Conservation (phyloP, 345 rosid species). For the Aquilaria yunnanensis region DNA sequence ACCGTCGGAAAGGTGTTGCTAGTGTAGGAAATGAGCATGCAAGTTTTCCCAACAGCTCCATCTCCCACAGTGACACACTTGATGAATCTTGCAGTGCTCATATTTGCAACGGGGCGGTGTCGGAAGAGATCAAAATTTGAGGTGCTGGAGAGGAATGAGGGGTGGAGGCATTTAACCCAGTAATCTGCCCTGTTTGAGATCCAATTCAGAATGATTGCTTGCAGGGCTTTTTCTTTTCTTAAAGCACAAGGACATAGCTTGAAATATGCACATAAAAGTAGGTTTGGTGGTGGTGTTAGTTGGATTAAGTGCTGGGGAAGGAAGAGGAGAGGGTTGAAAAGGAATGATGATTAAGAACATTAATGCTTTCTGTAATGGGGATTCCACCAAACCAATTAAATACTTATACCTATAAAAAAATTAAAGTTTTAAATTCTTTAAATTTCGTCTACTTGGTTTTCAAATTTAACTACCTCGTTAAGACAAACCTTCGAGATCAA, state of each 20-base stretch:
- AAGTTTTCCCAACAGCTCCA: conserved; percentile 83
- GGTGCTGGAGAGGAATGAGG: conserved; percentile 4
- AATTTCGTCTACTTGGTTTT: no score
- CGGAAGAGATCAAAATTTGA: conserved; percentile 6
- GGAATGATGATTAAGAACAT: conserved; percentile 6
- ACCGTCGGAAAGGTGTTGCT: conserved; percentile 80
- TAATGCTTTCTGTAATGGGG: no score
- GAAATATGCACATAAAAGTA: conserved; percentile 15
- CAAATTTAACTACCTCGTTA: no score
- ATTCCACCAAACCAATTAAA: no score
- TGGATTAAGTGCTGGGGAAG: conserved; percentile 36
- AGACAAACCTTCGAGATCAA: no score
- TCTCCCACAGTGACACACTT: conserved; percentile 85
- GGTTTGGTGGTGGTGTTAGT: conserved; percentile 41
- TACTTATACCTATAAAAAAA: no score
- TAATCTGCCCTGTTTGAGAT: conserved; percentile 11
- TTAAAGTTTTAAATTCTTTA: no score
- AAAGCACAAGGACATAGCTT: conserved; percentile 33
- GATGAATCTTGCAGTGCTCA: conserved; percentile 72
- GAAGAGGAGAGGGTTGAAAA: conserved; percentile 14
- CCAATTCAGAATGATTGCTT: conserved; percentile 28
- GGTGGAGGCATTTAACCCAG: conserved; percentile 11
- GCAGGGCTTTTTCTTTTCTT: conserved; percentile 27
- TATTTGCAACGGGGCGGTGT: conserved; percentile 8
- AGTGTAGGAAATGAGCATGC: conserved; percentile 79